These are phyloP conservation scores for Candida parachauliodes DNA, from an alignment of 805 yeast genomes.

Conservation along the genomic window DNA sequence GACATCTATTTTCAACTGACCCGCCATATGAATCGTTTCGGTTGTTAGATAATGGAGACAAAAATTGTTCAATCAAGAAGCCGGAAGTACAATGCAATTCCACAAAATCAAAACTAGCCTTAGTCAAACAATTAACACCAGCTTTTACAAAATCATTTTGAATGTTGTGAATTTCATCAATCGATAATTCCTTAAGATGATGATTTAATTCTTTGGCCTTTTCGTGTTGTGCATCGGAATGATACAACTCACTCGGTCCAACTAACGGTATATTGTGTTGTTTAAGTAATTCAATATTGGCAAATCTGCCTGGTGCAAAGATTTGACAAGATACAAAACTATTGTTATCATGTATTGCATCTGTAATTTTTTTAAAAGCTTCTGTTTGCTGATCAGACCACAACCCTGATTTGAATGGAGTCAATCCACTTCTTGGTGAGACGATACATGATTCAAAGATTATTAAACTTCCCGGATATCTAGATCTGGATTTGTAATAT, in stretches of 20 bases:
- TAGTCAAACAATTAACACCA: conserved; percentile 13
- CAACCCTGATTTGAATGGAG: conserved; percentile 12
- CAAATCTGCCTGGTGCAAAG: conserved; percentile 50
- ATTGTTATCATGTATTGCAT: conserved; percentile 42
- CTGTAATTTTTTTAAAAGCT: conserved; percentile 41
- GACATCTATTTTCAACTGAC: conserved; percentile 34
- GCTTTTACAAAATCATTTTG: conserved; percentile 14
- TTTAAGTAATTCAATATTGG: conserved; percentile 23
- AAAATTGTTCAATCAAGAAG: conserved; percentile 35
- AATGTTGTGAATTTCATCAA: conserved; percentile 10
- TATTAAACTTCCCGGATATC: conserved; percentile 22
- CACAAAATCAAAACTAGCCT: conserved; percentile 36
- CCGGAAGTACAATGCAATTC: conserved; percentile 43
- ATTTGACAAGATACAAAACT: conserved; percentile 47
- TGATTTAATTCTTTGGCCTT: conserved; percentile 8
- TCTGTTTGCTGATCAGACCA: conserved; percentile 10
- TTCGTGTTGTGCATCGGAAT: conserved; percentile 12
- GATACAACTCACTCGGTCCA: conserved; percentile 15
- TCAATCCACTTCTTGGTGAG: conserved; percentile 10
- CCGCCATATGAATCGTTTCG: conserved; percentile 36
- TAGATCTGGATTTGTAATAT: conserved; percentile 28
- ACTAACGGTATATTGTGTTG: conserved; percentile 15
- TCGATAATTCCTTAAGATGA: conserved; percentile 7
- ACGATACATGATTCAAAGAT: conserved; percentile 11
- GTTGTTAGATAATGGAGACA: conserved; percentile 28